Conservation (phyloP, 495 filamentous ascomycete species). For the Cairneyella variabilis region DNA sequence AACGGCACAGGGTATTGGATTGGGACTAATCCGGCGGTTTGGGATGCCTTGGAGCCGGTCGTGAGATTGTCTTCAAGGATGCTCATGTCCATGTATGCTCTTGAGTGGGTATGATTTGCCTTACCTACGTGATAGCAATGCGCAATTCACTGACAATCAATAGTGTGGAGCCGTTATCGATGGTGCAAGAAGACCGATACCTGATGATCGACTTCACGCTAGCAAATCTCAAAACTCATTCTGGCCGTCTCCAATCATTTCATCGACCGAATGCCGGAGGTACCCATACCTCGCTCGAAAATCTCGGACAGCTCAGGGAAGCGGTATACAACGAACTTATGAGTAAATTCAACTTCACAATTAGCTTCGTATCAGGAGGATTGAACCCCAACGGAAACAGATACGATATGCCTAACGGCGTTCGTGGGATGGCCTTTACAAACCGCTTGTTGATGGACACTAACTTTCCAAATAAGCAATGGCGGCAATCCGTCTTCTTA, state of each 20-base stretch:
- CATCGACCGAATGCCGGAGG: neutral
- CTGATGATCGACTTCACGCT: neutral
- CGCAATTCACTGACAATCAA: neutral
- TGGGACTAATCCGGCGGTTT: slow-evolving; percentile 9
- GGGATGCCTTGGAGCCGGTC: slow-evolving; percentile 3
- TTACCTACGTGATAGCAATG: neutral
- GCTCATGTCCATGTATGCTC: slow-evolving; percentile 1
- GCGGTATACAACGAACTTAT: too few relatives aligned
- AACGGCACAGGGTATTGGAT: slow-evolving; percentile 7
- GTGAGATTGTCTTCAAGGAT: slow-evolving; percentile 6
- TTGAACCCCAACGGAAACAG: too few relatives aligned
- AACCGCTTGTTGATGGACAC: neutral
- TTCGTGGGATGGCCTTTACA: neutral
- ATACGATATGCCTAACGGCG: too few relatives aligned
- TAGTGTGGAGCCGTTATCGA: slow-evolving; percentile 15
- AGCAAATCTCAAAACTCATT: neutral
- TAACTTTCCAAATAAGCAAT: neutral
- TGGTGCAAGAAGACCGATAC: neutral
- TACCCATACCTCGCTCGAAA: too few relatives aligned
- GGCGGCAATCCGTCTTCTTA: neutral
- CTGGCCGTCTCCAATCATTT: neutral
- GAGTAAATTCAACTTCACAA: too few relatives aligned
- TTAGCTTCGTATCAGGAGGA: too few relatives aligned
- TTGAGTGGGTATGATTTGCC: slow-evolving; percentile 4
- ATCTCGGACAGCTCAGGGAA: too few relatives aligned